Conservation (phyloP, 495 filamentous ascomycete species). For the Annulohypoxylon bovei region DNA sequence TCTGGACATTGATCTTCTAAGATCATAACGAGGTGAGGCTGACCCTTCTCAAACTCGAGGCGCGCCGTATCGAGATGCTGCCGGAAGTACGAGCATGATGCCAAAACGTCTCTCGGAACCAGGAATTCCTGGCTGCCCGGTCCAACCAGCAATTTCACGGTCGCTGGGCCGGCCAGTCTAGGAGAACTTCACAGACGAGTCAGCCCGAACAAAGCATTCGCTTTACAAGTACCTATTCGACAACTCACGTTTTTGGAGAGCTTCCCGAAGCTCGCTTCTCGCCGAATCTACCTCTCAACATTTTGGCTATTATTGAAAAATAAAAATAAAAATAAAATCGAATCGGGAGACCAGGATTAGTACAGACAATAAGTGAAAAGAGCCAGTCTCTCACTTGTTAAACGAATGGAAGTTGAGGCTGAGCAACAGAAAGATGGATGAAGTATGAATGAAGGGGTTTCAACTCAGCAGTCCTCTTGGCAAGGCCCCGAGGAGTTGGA, state of each 20-base stretch:
- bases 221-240: background rate
- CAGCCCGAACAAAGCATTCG: slow-evolving; percentile 1
- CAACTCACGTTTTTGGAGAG: slow-evolving; percentile 35
- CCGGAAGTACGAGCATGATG: slow-evolving; percentile 53
- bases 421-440: background rate
- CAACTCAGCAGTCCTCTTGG: slow-evolving; percentile 26
- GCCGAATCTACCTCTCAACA: slow-evolving; percentile 29
- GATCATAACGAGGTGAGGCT: slow-evolving; percentile 47
- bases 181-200: slow-evolving; percentile 1
- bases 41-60: slow-evolving; percentile 36
- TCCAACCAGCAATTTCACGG: slow-evolving; percentile 55
- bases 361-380: slow-evolving; percentile 3
- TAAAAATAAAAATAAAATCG: no score
- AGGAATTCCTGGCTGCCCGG: slow-evolving; percentile 53
- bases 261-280: slow-evolving; percentile 26
- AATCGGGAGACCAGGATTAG: background rate
- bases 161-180: slow-evolving; percentile 46
- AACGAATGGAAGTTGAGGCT: slow-evolving; percentile 7
- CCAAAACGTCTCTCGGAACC: slow-evolving; percentile 53
- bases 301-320: slow-evolving; percentile 23
- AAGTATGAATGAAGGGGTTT: slow-evolving; percentile 21
- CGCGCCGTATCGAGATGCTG: slow-evolving; percentile 47
- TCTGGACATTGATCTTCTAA: slow-evolving; percentile 55
- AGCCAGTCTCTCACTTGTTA: slow-evolving; percentile 12
- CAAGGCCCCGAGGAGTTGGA: slow-evolving; percentile 36